phyloP scores from a whole-genome alignment of 2,329 filamentous ascomycete genomes.

The Gyromitra esculenta region DNA sequence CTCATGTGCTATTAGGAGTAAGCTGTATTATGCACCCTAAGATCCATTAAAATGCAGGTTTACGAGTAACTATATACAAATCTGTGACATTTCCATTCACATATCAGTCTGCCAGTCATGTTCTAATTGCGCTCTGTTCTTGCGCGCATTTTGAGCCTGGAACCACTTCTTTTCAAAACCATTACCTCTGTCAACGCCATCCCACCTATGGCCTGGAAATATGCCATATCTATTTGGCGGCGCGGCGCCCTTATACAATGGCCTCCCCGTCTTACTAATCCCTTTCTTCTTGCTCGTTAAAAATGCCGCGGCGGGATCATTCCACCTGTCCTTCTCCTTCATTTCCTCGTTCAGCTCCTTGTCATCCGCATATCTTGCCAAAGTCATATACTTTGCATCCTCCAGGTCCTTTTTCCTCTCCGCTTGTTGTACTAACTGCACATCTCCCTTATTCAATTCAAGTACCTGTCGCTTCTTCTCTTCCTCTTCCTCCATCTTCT shows the following conservation, averaged over 20 bases:
- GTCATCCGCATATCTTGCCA: slow-evolving; percentile 86
- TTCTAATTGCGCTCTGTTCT: slow-evolving; percentile 79
- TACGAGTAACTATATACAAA: slow-evolving; percentile 12
- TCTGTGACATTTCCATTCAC: slow-evolving; percentile 61
- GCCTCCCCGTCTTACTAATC: slow-evolving; percentile 66
- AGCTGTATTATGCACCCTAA: neutral
- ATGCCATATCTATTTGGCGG: slow-evolving; percentile 95
- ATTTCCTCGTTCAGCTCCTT: slow-evolving; percentile 84
- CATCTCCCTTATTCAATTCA: slow-evolving; percentile 81
- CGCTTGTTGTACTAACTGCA: slow-evolving; percentile 76
- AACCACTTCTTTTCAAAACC: slow-evolving; percentile 95
- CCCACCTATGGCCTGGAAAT: slow-evolving; percentile 90
- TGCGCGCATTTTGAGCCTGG: slow-evolving; percentile 80
- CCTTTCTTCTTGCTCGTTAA: slow-evolving; percentile 66
- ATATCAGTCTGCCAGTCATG: slow-evolving; percentile 98
- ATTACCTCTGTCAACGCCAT: slow-evolving; percentile 92
- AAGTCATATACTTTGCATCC: slow-evolving; percentile 81
- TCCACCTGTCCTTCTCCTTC: slow-evolving; percentile 81
- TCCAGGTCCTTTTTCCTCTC: slow-evolving; percentile 73
- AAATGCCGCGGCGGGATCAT: slow-evolving; percentile 90
- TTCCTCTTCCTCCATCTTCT: slow-evolving; percentile 77
- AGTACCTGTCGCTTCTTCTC: slow-evolving; percentile 72
- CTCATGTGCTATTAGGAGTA: slow-evolving; percentile 16
- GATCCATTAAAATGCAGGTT: neutral
- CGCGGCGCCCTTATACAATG: slow-evolving; percentile 79